A percentile compares a stretch with the other conserved stretches of the same genome.
Conservation (phyloP, 176 grass and related monocot species). For the Rhipidocladum racemiflorum region DNA sequence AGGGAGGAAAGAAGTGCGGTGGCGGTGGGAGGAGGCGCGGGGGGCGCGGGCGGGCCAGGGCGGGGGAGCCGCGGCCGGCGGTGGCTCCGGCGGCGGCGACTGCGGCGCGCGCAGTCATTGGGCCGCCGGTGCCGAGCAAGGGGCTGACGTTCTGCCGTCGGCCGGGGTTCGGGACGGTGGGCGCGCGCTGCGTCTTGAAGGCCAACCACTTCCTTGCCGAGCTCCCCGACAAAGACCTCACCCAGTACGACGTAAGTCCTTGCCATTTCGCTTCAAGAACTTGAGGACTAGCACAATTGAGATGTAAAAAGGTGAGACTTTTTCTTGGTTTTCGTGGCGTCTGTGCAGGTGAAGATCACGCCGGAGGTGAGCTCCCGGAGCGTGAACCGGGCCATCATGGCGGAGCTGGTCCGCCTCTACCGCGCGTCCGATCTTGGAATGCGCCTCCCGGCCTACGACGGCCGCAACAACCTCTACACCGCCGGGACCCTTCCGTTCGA, state of each 20-base stretch:
- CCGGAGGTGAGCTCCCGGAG: conserved; percentile 79
- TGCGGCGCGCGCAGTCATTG: conserved; percentile 28
- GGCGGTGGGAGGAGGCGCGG: conserved; percentile 53
- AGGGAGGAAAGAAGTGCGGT: conserved; percentile 52
- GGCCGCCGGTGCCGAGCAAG: conserved; percentile 58
- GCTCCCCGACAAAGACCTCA: conserved; percentile 85
- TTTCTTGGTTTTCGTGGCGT: not conserved
- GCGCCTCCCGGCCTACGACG: conserved; percentile 91
- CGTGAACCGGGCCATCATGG: conserved; percentile 78
- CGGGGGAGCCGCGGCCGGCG: not conserved
- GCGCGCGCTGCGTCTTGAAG: conserved; percentile 78
- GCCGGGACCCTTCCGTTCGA: conserved; percentile 70
- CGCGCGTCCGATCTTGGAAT: conserved; percentile 62
- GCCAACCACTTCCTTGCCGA: conserved; percentile 94
- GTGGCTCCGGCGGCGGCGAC: not conserved
- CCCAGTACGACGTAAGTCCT: conserved; percentile 78
- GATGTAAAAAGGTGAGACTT: conserved; percentile 5
- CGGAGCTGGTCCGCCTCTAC: conserved; percentile 81
- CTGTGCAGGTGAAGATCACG: conserved; percentile 75
- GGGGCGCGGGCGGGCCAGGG: conserved; percentile 48
- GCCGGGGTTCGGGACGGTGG: conserved; percentile 83
- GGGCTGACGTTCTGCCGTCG: conserved; percentile 67
- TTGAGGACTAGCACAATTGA: not conserved
- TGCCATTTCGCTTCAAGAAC: not conserved
- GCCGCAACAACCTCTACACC: conserved; percentile 90